Percentiles rank a stretch among this genome's conserved stretches.
Conservation (phyloP, 805 yeast species). For the Pichia phayaonensis region DNA sequence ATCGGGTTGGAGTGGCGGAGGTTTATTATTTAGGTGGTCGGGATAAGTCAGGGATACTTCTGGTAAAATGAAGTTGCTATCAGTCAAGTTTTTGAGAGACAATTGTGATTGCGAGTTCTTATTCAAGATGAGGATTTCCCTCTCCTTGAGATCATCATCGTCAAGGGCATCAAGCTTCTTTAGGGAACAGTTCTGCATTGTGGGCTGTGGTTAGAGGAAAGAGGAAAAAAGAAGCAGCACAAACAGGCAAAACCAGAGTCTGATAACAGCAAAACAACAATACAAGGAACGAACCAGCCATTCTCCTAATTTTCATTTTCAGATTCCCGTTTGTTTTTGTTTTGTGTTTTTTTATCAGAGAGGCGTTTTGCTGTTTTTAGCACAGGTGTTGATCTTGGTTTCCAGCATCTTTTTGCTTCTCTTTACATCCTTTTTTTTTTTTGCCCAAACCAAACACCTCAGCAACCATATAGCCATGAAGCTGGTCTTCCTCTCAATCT, state of each 20-base stretch:
- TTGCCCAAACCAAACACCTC: background rate
- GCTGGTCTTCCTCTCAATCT: slow-evolving; percentile 26
- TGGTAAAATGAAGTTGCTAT: slow-evolving; percentile 13
- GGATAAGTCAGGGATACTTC: slow-evolving; percentile 22
- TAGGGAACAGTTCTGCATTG: background rate
- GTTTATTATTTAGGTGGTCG: slow-evolving; percentile 19
- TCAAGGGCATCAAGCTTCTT: background rate
- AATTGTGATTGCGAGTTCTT: slow-evolving; percentile 15
- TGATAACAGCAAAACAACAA: background rate
- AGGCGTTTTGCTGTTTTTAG: background rate
- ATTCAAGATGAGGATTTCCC: slow-evolving; percentile 13
- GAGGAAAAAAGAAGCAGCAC: background rate
- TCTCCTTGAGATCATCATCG: slow-evolving; percentile 14
- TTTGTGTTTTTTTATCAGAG: background rate
- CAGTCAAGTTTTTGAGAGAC: background rate
- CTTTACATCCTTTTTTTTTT: background rate
- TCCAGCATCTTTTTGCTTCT: background rate
- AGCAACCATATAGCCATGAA: slow-evolving; percentile 8
- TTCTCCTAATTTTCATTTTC: background rate
- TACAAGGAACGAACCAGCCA: background rate
- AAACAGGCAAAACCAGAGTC: background rate
- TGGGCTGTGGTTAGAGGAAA: background rate
- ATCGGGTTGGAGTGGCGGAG: slow-evolving; percentile 17
- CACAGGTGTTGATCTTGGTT: background rate
- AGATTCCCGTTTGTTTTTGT: background rate